Evolutionary conservation across 192 early-diverging fungal genomes (phyloP), one percentile per base, ranked within the genome.

Genomic region (Podila epicladia): DNA sequence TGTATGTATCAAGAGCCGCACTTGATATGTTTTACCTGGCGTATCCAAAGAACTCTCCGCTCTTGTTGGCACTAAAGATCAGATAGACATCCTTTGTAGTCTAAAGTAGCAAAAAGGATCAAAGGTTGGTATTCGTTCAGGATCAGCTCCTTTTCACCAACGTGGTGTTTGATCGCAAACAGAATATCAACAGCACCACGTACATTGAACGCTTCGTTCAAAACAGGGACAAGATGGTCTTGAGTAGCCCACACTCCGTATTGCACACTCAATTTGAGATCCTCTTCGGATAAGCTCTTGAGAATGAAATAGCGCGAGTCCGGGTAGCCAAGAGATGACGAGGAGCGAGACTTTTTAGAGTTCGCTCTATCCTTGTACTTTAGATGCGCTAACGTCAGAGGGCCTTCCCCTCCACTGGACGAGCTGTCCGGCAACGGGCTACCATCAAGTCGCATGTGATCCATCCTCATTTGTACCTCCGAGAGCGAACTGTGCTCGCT

Each of bases 31-130:
- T 24, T 73, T 82, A 80, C 82, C 74, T 70, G 32, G 84, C 86
- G 69, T 82, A 87, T 37, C 86, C 86, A 75, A 85, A 87, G 62
- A 87, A 87, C 58, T 87, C 86, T 6, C 86, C 86, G 58, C 86
- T 87, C 65, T 85, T 87, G 67, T 87, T 87, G 3, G 84, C 86
- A 62, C 86, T 87, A 57, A 87, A 87, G 22, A 87, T 75, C 50
- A 87, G 72, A 73, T 78, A 87, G 1, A 87, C 86, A 45, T 83
- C 79, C 50, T 82, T 75, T 12, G 77, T 66, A 62, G 70, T 77
- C 84, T 85, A 64, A 22, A 45, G 62, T 20, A 32, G 5, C 9
- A 38, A 49, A 67, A 29, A 41, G 5, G 4, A 29, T 29, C n/a
- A 53, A 32, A 11, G 41, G 41, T 45, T 45, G 7, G 33, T 7